Base-by-base conservation (phyloP, 345 rosid genomes). In the Physaria fendleri region DNA sequence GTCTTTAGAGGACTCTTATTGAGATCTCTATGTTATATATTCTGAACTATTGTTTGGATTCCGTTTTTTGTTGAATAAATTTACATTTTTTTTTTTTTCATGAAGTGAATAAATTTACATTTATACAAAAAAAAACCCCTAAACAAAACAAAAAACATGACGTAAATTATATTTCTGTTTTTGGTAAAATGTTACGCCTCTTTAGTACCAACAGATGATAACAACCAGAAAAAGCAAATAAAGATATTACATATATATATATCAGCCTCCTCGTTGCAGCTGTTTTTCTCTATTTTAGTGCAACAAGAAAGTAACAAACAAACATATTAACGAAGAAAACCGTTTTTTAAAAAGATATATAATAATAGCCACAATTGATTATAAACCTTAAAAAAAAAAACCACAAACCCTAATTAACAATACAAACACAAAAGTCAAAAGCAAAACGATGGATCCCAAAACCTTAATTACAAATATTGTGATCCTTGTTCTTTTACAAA, bases 401-500 rank as follows among this genome's bases (percentile, higher is more conserved):
- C n/a, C n/a, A n/a, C n/a, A n/a, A n/a, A n/a, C n/a, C n/a, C n/a
- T n/a, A n/a, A n/a, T n/a, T n/a, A n/a, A n/a, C n/a, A n/a, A n/a
- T n/a, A n/a, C n/a, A n/a, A n/a, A n/a, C 2, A 34, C 20, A 58
- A 37, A 10, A 20, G 48, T 46, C 8, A 28, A 16, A 57, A 40
- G 1, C 3, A 45, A 10, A 6, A 29, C 5, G 14, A 68, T 61
- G 62, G 54, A 38, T 45, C 28, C 28, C 13, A 44, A 45, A 54
- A 54, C 23, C 35, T 5, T 54, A 37, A 2, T 29, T 21, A 48
- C 20, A n/a, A 68, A 59, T 24, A 1, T 28, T 38, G 11, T 53
- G 20, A 43, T 59, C 56, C 1, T 68, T 15, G 18, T 69, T 37
- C 12, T 69, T 8, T n/a, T 53, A 29, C 68, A 44, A 45, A 68